Evolutionary conservation across 116 monocot species (phyloP), one percentile per base, ranked within the genome.

Genomic region (Iris pallida): DNA sequence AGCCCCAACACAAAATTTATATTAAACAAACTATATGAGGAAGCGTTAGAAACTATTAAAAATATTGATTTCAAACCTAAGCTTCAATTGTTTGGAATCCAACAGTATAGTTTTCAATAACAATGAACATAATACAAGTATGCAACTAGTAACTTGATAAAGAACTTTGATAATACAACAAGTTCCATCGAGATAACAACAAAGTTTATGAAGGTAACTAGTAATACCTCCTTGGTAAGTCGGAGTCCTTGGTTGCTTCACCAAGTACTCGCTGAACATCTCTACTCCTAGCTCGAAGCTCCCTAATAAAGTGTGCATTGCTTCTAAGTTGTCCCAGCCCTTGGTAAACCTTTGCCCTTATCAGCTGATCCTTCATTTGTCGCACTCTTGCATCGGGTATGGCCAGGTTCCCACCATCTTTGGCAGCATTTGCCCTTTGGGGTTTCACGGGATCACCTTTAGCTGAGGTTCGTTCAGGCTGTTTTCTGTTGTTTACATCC

Each of bases 231-330:
- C 64, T 90, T 40, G 92, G 88, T 53, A 92, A 78, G 8, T 97
- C 90, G 2, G 97, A 90, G 62, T 97, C 97, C 68, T 90, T 92
- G 8, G 85, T 80, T 52, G 97, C 82, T 75, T 97, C 97, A 44
- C 92, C 92, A 61, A 97, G 81, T 41, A 76, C 84, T 72, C 87
- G 70, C 17, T 89, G 87, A 62, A 92, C 83, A 5, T 92, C 97
- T 66, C 81, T 87, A 40, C 87, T 83, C 65, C 92, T 76, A 19
- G 66, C 42, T 0, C 87, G 78, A 16, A 97, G 73, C 73, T 97
- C 92, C 55, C 82, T 85, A 18, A 92, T 72, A 59, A 80, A 97
- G 20, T 87, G 90, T 52, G 90, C 71, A 69, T 87, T 87, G 61
- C 79, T 80, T 68, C 81, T 56, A 75, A 78, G 81, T 17, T 82